These are phyloP conservation scores for Trichoderma sp. DNA, from an alignment of 2,329 filamentous ascomycete genomes.

Conservation along the genomic window DNA sequence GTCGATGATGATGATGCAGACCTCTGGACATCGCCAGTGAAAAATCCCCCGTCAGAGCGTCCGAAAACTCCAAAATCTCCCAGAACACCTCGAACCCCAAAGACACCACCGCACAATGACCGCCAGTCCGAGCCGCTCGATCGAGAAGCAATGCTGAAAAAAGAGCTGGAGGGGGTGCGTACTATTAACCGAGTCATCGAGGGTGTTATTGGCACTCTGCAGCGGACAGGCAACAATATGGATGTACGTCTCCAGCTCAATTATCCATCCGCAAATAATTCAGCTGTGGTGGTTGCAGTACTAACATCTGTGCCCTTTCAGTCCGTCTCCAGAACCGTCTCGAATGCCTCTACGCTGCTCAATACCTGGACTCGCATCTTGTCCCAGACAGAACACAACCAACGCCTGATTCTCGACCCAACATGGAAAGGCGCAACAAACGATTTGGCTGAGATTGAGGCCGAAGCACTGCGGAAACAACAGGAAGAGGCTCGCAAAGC, in stretches of 20 bases:
- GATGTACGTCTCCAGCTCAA: constrained; percentile 46
- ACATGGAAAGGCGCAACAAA: constrained; percentile 85
- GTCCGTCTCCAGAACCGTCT: constrained; percentile 83
- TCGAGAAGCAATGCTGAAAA: constrained; percentile 70
- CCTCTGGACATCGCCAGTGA: constrained; percentile 46
- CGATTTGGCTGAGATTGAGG: constrained; percentile 83
- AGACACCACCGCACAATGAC: constrained; percentile 42
- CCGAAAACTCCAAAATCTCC: constrained; percentile 43
- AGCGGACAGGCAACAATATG: constrained; percentile 75
- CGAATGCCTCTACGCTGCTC: constrained; percentile 82
- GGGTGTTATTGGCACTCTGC: constrained; percentile 67
- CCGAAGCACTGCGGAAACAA: constrained; percentile 69
- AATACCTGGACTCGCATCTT: constrained; percentile 96
- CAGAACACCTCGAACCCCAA: constrained; percentile 49
- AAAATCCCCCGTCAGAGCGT: constrained; percentile 32
- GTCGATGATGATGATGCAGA: constrained; percentile 52
- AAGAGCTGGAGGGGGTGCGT: constrained; percentile 78
- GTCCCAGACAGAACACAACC: constrained; percentile 96
- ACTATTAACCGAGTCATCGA: constrained; percentile 89
- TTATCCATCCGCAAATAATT: background rate
- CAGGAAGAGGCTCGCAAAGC: constrained; percentile 75
- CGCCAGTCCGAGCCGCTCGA: constrained; percentile 50
- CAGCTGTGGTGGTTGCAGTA: background rate
- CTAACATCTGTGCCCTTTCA: constrained; percentile 19
- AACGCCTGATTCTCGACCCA: constrained; percentile 83